Evolutionary conservation across 1,284 basidiomycete species (phyloP), one percentile per base, ranked within the genome.

Genomic region (Ustilago nuda): DNA sequence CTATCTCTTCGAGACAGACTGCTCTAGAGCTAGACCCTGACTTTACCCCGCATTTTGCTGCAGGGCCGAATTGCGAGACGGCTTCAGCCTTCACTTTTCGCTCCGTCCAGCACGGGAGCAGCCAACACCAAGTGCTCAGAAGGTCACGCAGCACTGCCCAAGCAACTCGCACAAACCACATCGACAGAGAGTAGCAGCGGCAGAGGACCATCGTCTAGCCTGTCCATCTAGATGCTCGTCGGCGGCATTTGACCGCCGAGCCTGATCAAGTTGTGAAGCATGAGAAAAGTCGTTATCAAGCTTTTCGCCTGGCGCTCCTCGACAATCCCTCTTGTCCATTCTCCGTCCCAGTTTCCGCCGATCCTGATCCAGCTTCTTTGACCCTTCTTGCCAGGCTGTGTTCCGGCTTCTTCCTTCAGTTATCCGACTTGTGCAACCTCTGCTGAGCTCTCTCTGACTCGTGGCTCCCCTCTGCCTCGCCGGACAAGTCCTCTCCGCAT

Each of bases 31-130:
- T 30, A 17, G 52, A 48, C 43, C 45, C 56, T 36, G 4, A 3
- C 36, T 69, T 69, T 70, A 70, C 67, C 61, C 67, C 67, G 67
- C 67, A 61, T 52, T 70, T 61, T 55, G 57, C 52, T 69, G 66
- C 61, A 63, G 66, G 66, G 61, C 56, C 56, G 45, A 23, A 13
- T 58, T 48, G 45, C 32, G 41, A 23, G 19, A 27, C 12, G 2
- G 30, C 48, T 17, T 27, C 7, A 35, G 8, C 30, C 45, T 41
- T 60, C 61, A 60, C 3, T 27, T 27, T 27, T 60, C 57, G 30
- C 12, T 48, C 23, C 27, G 19, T 43, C 9, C 4, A 45, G 61
- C 61, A 56, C 30, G 41, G 23, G 8, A 23, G 19, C 36, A 46
- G 61, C 19, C 45, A 56, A 33, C 12, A 4, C 17, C n/a, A 51